Conservation (phyloP, 2,329 filamentous ascomycete species). For the Rosellinia necatrix region DNA sequence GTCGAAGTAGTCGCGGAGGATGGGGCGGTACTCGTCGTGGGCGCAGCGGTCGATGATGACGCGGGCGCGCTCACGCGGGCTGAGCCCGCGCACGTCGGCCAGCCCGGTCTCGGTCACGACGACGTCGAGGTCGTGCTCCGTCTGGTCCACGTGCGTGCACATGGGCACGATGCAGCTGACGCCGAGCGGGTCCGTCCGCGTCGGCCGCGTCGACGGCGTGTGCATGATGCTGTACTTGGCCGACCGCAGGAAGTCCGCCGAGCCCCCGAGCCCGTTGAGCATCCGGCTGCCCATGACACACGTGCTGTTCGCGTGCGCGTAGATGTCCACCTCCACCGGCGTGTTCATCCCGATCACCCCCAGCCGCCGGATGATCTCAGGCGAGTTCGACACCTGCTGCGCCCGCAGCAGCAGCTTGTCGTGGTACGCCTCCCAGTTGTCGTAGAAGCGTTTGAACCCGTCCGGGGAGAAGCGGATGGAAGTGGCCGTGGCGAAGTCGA, state of each 20-base stretch:
- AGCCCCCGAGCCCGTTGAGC: slow-evolving; percentile 75
- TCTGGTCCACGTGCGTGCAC: slow-evolving; percentile 91
- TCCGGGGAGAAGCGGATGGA: slow-evolving; percentile 90
- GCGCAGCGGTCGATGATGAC: slow-evolving; percentile 88
- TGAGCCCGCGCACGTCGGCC: slow-evolving; percentile 82
- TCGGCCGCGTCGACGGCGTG: slow-evolving; percentile 79
- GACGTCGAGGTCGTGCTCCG: slow-evolving; percentile 90
- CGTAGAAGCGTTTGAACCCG: slow-evolving; percentile 89
- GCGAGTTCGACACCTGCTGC: slow-evolving; percentile 88
- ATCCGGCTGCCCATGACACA: slow-evolving; percentile 87
- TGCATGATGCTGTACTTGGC: slow-evolving; percentile 90
- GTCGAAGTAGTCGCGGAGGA: slow-evolving; percentile 81
- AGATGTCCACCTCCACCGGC: slow-evolving; percentile 91
- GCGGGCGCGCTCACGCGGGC: slow-evolving; percentile 77
- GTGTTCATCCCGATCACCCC: slow-evolving; percentile 96
- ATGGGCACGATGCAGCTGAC: slow-evolving; percentile 90
- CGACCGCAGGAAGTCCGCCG: slow-evolving; percentile 72
- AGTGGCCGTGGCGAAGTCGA: slow-evolving; percentile 89
- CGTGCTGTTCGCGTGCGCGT: slow-evolving; percentile 89
- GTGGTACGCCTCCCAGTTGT: slow-evolving; percentile 79
- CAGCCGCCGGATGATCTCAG: slow-evolving; percentile 85
- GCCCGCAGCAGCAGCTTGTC: slow-evolving; percentile 83
- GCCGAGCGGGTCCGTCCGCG: slow-evolving; percentile 80
- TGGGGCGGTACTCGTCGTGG: slow-evolving; percentile 83
- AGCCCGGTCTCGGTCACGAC: slow-evolving; percentile 77